phyloP scores from a whole-genome alignment of 2,329 filamentous ascomycete genomes.

The Phialemonium atrogriseum region DNA sequence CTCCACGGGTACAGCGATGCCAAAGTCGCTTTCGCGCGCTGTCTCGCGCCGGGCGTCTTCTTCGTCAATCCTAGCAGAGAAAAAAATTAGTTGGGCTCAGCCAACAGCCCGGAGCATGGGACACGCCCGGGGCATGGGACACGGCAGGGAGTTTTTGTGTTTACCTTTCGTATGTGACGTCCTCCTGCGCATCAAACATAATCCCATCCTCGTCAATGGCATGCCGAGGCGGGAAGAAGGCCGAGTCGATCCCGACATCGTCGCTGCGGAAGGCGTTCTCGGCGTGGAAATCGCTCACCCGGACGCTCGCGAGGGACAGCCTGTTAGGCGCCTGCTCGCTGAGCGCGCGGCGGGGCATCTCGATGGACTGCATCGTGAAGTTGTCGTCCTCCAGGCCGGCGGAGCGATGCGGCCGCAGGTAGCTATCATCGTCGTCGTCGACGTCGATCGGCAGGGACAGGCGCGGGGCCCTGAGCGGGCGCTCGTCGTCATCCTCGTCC shows the following conservation, averaged over 20 bases:
- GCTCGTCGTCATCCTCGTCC: constrained; percentile 39
- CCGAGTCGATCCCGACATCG: constrained; percentile 36
- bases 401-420: constrained; percentile 44
- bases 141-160: too few relatives aligned
- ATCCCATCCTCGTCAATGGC: constrained; percentile 29
- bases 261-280: too few relatives aligned
- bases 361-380: constrained; percentile 50
- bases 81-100: too few relatives aligned
- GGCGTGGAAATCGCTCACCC: constrained; percentile 43
- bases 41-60: constrained; percentile 31
- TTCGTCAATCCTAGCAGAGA: constrained; percentile 22
- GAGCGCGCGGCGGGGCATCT: constrained; percentile 45
- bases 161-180: too few relatives aligned
- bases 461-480: constrained; percentile 41
- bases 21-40: constrained; percentile 41
- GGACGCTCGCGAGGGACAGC: constrained; percentile 41
- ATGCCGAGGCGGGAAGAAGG: constrained; percentile 41
- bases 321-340: constrained; percentile 36
- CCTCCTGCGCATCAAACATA: too few relatives aligned
- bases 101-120: too few relatives aligned
- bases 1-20: constrained; percentile 38
- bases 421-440: constrained; percentile 39
- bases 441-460: constrained; percentile 46
- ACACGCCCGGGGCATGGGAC: too few relatives aligned
- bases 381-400: constrained; percentile 51